These are phyloP conservation scores for Russula sp. DNA, from an alignment of 768 basidiomycete genomes.

Conservation along the genomic window DNA sequence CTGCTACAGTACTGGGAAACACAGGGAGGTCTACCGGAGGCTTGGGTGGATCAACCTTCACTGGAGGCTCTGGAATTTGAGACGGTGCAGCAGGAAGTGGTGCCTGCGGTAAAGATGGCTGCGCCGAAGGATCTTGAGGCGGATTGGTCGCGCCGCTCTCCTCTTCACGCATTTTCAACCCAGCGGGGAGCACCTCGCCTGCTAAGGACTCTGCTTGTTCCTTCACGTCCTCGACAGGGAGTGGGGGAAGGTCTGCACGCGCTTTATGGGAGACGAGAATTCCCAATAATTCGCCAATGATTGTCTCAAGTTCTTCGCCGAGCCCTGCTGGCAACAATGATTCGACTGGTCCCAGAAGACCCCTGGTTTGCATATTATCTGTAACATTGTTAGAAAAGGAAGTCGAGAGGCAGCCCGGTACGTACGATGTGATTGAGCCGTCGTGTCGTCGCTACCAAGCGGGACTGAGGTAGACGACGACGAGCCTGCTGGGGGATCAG, in stretches of 20 bases:
- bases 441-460: conserved; percentile 4
- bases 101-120: neutral
- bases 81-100: neutral
- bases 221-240: neutral
- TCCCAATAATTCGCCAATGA: neutral
- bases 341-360: neutral
- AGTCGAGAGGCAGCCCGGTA: no score
- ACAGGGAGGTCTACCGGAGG: neutral
- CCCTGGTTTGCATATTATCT: conserved; percentile 2
- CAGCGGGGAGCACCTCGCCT: neutral
- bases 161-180: neutral
- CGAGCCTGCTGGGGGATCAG: neutral
- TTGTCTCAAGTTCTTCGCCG: neutral
- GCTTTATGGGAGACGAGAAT: neutral
- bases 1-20: neutral
- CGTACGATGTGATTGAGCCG: conserved; percentile 1
- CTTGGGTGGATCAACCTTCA: neutral
- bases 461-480: conserved; percentile 6
- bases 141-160: neutral
- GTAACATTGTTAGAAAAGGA: neutral
- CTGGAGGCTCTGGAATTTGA: neutral
- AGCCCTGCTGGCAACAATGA: neutral
- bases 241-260: neutral
- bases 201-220: neutral
- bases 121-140: neutral